Evolutionary conservation across 2,329 filamentous ascomycete genomes (phyloP).

Genomic region (Arthroderma sp.): DNA sequence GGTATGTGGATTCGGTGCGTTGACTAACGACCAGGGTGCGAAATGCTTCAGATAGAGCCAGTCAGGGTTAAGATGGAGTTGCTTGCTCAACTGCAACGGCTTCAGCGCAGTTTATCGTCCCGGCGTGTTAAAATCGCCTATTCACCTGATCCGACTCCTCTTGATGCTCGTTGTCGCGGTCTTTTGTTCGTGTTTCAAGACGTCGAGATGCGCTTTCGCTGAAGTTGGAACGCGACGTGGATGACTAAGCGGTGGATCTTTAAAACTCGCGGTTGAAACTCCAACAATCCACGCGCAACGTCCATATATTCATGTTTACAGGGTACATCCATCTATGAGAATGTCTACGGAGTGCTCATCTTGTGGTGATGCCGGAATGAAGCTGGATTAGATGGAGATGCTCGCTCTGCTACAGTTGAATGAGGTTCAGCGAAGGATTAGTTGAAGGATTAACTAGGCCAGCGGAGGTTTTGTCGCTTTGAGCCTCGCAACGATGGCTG

Average conservation of each 20-base stretch:
- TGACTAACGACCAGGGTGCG: not conserved
- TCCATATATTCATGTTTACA: no score
- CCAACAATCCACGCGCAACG: no score
- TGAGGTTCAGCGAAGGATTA: no score
- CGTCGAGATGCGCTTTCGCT: not conserved
- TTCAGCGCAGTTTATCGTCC: not conserved
- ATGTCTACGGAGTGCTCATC: no score
- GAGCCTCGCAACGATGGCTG: no score
- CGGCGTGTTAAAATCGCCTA: not conserved
- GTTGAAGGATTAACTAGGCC: no score
- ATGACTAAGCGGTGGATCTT: not conserved
- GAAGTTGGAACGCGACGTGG: not conserved
- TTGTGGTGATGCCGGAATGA: no score
- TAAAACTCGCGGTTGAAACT: no score
- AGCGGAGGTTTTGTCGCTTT: no score
- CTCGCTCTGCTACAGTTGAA: no score
- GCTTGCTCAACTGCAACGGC: not conserved
- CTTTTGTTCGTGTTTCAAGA: not conserved
- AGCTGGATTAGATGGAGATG: no score
- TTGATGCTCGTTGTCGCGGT: not conserved
- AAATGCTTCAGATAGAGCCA: not conserved
- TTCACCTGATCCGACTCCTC: not conserved
- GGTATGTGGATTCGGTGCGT: constrained; percentile 1
- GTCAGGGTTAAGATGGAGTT: not conserved
- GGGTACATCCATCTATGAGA: no score